phyloP scores from a whole-genome alignment of 1,139 yeast genomes.

The Yamadazyma friedrichii region DNA sequence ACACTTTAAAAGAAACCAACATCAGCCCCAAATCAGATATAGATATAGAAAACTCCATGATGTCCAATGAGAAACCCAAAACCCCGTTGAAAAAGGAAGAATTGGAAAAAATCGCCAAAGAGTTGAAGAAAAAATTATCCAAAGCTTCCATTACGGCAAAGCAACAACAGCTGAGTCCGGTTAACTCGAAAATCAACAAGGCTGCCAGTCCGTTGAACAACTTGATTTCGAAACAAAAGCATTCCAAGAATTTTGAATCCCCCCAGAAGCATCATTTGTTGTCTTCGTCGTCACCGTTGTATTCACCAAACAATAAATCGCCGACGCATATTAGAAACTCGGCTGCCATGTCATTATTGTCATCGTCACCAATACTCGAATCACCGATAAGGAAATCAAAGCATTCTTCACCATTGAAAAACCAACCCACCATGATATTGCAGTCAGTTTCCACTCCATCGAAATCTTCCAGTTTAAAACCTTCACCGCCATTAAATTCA shows the following conservation, averaged over 20 bases:
- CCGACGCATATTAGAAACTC: conserved; percentile 44
- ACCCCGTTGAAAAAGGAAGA: conserved; percentile 39
- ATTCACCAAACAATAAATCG: conserved; percentile 41
- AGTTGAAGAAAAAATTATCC: conserved; percentile 43
- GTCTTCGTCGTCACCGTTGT: conserved; percentile 35
- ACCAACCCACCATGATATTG: conserved; percentile 39
- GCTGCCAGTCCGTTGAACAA: conserved; percentile 31
- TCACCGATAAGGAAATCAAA: conserved; percentile 35
- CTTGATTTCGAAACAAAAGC: conserved; percentile 1
- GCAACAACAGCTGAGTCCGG: conserved; percentile 35
- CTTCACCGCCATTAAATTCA: conserved; percentile 34
- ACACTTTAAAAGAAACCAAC: conserved; percentile 7
- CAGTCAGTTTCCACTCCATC: conserved; percentile 34
- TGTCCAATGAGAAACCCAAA: conserved; percentile 2
- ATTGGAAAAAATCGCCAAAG: conserved; percentile 46
- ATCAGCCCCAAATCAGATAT: conserved; percentile 1
- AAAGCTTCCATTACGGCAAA: conserved; percentile 49
- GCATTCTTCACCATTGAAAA: conserved; percentile 24
- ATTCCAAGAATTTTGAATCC: conserved; percentile 10
- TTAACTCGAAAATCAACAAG: conserved; percentile 14
- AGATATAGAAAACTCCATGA: conserved; percentile 3
- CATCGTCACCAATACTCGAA: conserved; percentile 29
- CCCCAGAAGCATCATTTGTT: conserved; percentile 17
- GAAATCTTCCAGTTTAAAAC: conserved; percentile 28
- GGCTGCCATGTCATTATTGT: conserved; percentile 30